Conservation (phyloP, 805 yeast genomes). For the Limtongozyma cylindracea region DNA sequence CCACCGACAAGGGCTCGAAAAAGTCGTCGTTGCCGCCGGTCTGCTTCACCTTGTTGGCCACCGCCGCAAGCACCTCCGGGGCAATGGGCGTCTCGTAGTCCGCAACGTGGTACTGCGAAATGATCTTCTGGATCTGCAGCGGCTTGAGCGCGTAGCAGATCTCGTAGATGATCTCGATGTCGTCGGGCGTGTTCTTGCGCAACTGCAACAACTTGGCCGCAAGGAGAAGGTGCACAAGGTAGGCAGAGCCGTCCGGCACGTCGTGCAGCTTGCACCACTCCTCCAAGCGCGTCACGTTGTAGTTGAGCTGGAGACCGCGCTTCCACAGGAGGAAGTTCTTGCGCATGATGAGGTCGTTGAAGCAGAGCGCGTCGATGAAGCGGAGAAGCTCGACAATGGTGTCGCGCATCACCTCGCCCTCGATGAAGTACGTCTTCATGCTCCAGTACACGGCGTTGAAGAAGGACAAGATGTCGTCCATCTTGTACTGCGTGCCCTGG, state of each 20-base stretch:
- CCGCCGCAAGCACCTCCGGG: slow-evolving; percentile 51
- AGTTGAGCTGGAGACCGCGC: slow-evolving; percentile 88
- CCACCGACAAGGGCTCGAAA: slow-evolving; percentile 42
- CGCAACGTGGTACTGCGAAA: slow-evolving; percentile 72
- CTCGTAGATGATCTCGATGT: slow-evolving; percentile 78
- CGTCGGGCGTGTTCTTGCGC: slow-evolving; percentile 71
- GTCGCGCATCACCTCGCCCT: slow-evolving; percentile 59
- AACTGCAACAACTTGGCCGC: slow-evolving; percentile 84
- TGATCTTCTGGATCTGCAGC: slow-evolving; percentile 81
- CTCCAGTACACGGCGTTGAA: slow-evolving; percentile 84
- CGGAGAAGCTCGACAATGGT: slow-evolving; percentile 64
- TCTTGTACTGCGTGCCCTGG: slow-evolving; percentile 46
- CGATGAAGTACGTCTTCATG: slow-evolving; percentile 76
- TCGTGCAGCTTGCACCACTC: slow-evolving; percentile 97
- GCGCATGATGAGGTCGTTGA: slow-evolving; percentile 88
- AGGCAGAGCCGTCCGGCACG: slow-evolving; percentile 64
- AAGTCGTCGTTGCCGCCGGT: slow-evolving; percentile 30
- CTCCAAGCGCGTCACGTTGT: slow-evolving; percentile 86
- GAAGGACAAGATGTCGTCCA: slow-evolving; percentile 84
- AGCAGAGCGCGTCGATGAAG: slow-evolving; percentile 79
- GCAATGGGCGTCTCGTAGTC: slow-evolving; percentile 89
- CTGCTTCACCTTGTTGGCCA: slow-evolving; percentile 56
- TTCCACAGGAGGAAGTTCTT: slow-evolving; percentile 91
- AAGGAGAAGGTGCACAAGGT: slow-evolving; percentile 71
- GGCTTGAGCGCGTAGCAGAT: slow-evolving; percentile 89